These are phyloP conservation scores for Kitagawia praeruptora DNA, from an alignment of 129 eudicot genomes.

Conservation along the genomic window DNA sequence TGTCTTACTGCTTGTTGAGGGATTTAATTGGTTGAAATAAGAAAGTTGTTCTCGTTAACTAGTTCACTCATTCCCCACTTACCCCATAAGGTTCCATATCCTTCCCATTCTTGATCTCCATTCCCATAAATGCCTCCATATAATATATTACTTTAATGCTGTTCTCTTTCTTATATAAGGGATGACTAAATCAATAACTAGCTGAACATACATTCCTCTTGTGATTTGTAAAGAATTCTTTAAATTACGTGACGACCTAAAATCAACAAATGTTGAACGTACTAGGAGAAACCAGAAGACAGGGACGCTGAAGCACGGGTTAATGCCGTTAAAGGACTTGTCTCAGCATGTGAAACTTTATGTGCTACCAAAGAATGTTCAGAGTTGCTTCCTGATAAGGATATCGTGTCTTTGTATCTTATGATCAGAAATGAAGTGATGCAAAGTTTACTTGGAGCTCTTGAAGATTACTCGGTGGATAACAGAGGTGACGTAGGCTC, in stretches of 20 bases:
- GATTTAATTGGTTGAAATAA: neutral
- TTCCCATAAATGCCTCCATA: neutral
- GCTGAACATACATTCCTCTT: neutral
- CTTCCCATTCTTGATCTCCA: neutral
- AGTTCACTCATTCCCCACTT: neutral
- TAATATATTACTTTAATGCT: neutral
- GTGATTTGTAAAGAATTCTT: neutral
- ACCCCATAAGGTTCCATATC: neutral
- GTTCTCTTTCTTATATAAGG: neutral
- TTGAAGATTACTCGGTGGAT: constrained; percentile 96
- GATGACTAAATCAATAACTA: neutral
- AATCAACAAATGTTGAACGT: constrained; percentile 8
- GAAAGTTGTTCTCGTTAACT: neutral
- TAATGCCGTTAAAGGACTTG: constrained; percentile 84
- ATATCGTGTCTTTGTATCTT: constrained; percentile 31
- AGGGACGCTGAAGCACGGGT: constrained; percentile 97
- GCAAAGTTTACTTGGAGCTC: constrained; percentile 62
- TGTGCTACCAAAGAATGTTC: constrained; percentile 32
- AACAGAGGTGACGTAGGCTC: constrained; percentile 99
- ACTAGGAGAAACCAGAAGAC: constrained; percentile 84
- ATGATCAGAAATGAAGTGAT: constrained; percentile 68
- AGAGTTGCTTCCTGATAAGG: constrained; percentile 28
- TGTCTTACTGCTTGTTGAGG: neutral
- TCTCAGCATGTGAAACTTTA: constrained; percentile 71
- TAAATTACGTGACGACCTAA: constrained; percentile 5